phyloP scores from a whole-genome alignment of 352 stramenopile genomes.

The Phytopythium delawarense region DNA sequence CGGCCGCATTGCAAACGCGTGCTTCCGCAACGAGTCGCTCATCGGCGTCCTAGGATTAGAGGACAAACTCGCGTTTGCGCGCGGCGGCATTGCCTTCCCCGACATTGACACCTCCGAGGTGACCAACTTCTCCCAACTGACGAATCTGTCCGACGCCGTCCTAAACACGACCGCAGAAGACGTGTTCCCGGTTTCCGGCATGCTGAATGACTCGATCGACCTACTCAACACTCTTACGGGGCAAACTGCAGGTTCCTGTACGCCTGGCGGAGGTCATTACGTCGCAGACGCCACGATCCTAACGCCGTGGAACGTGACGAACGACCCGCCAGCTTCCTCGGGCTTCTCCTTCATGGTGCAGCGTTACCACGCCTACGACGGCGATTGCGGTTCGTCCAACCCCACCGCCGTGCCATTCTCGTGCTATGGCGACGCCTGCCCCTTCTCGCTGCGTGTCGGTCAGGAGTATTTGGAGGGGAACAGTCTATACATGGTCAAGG shows the following conservation, averaged over 20 bases:
- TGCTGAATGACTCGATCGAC: constrained; percentile 1
- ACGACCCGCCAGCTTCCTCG: not conserved
- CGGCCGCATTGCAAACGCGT: constrained; percentile 48
- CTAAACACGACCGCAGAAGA: not conserved
- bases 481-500: constrained; percentile 15
- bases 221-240: constrained; percentile 1
- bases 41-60: constrained; percentile 54
- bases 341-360: constrained; percentile 14
- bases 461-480: constrained; percentile 12
- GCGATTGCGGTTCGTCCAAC: not conserved
- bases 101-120: constrained; percentile 21
- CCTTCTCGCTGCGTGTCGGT: constrained; percentile 14
- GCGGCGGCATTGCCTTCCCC: constrained; percentile 51
- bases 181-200: not conserved
- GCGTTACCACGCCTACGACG: constrained; percentile 1
- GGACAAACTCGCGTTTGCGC: constrained; percentile 48
- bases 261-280: constrained; percentile 15
- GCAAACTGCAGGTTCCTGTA: constrained; percentile 7
- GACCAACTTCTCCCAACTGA: constrained; percentile 44
- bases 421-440: constrained; percentile 8
- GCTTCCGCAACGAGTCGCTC: constrained; percentile 60
- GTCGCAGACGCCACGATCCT: constrained; percentile 13
- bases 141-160: constrained; percentile 9
- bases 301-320: constrained; percentile 19
- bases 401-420: not conserved